A percentile compares a stretch with the other conserved stretches of the same genome.
These are phyloP conservation scores for Kodamaea plutei DNA, from an alignment of 1,139 yeast species.

Conservation along the genomic window DNA sequence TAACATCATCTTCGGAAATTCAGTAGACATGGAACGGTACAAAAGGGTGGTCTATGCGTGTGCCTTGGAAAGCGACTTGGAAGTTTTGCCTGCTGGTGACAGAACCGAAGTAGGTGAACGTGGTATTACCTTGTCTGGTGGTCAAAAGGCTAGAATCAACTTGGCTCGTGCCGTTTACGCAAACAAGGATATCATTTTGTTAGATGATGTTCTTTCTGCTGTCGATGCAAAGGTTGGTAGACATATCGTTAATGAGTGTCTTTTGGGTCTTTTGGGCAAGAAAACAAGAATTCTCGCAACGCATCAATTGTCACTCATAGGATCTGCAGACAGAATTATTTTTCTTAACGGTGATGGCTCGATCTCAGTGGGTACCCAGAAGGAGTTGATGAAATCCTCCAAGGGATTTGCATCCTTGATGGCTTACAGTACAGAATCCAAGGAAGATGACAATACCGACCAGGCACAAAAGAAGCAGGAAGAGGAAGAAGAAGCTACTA, in stretches of 20 bases:
- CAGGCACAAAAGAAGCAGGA: neutral
- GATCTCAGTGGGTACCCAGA: slow-evolving; percentile 12
- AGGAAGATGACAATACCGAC: slow-evolving; percentile 25
- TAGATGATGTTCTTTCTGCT: slow-evolving; percentile 18
- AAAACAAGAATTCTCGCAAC: slow-evolving; percentile 18
- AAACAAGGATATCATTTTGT: slow-evolving; percentile 11
- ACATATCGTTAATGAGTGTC: slow-evolving; percentile 14
- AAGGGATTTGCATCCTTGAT: slow-evolving; percentile 12
- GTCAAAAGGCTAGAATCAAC: slow-evolving; percentile 19
- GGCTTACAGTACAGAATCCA: slow-evolving; percentile 25
- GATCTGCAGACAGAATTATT: slow-evolving; percentile 15
- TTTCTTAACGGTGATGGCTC: slow-evolving; percentile 17
- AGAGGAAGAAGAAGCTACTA: slow-evolving; percentile 9
- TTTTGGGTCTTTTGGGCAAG: slow-evolving; percentile 13
- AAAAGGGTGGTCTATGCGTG: slow-evolving; percentile 56
- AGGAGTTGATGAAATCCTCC: slow-evolving; percentile 14
- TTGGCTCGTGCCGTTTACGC: slow-evolving; percentile 19
- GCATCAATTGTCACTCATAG: slow-evolving; percentile 17
- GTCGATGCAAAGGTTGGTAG: slow-evolving; percentile 19
- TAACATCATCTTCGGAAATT: slow-evolving; percentile 67
- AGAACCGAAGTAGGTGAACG: slow-evolving; percentile 18
- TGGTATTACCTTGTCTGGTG: slow-evolving; percentile 19
- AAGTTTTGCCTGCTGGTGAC: slow-evolving; percentile 15
- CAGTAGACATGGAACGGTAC: slow-evolving; percentile 51
- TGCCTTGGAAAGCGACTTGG: slow-evolving; percentile 44